A percentile compares a stretch with the other conserved stretches of the same genome.
Evolutionary conservation across 2,329 filamentous ascomycete genomes (phyloP).

Genomic region (Clathrospora elynae): DNA sequence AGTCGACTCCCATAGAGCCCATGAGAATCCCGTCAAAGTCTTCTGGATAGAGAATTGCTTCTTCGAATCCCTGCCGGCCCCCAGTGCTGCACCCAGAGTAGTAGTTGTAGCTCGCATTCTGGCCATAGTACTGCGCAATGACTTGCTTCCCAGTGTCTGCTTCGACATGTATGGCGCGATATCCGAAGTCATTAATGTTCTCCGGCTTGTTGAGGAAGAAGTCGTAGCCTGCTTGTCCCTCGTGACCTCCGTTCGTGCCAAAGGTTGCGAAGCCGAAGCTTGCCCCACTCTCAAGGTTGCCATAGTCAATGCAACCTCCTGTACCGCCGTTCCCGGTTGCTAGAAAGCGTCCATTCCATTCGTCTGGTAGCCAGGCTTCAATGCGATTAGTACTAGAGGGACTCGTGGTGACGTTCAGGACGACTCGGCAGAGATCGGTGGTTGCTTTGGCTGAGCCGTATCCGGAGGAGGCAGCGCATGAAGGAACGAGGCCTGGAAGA

Average conservation of each 20-base stretch:
- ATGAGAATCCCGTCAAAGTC: slow-evolving; percentile 40
- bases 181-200: slow-evolving; percentile 55
- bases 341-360: slow-evolving; percentile 47
- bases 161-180: slow-evolving; percentile 39
- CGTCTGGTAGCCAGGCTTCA: slow-evolving; percentile 47
- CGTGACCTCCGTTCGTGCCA: slow-evolving; percentile 49
- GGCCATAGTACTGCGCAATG: slow-evolving; percentile 46
- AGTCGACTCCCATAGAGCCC: slow-evolving; percentile 42
- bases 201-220: slow-evolving; percentile 54
- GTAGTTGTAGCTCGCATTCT: slow-evolving; percentile 46
- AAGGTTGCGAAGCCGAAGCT: slow-evolving; percentile 47
- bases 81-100: slow-evolving; percentile 39
- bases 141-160: slow-evolving; percentile 45
- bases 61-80: slow-evolving; percentile 35
- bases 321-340: slow-evolving; percentile 47
- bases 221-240: slow-evolving; percentile 48
- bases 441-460: slow-evolving; percentile 11
- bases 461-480: slow-evolving; percentile 6
- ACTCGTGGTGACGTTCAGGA: slow-evolving; percentile 9
- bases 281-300: slow-evolving; percentile 43
- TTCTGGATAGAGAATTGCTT: slow-evolving; percentile 29
- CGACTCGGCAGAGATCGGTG: slow-evolving; percentile 15
- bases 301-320: slow-evolving; percentile 43
- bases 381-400: slow-evolving; percentile 38
- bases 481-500: slow-evolving; percentile 12